Conservation (phyloP, 2,329 filamentous ascomycete genomes). For the Alternaria burnsii region DNA sequence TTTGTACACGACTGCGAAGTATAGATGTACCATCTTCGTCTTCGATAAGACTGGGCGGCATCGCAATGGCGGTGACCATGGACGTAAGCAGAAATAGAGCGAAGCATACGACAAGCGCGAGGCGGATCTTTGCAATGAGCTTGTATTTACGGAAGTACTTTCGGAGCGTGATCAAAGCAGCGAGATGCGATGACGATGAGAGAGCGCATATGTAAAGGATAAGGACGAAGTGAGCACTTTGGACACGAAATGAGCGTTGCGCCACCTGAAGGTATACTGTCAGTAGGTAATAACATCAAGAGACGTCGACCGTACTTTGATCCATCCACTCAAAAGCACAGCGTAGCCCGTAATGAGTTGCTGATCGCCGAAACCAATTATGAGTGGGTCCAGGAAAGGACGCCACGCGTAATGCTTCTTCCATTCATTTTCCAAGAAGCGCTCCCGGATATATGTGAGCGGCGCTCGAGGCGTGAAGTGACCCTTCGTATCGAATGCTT, state of each 20-base stretch:
- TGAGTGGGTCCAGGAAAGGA: constrained; percentile 42
- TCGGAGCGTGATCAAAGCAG: constrained; percentile 42
- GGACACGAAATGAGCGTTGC: constrained; percentile 36
- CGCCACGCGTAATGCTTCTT: constrained; percentile 43
- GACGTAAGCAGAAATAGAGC: constrained; percentile 37
- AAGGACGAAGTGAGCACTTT: constrained; percentile 43
- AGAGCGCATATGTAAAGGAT: constrained; percentile 44
- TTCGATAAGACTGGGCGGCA: constrained; percentile 19
- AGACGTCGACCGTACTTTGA: constrained; percentile 29
- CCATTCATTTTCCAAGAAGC: constrained; percentile 38
- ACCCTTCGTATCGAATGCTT: constrained; percentile 38
- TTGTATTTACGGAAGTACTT: constrained; percentile 43
- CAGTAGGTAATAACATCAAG: background rate
- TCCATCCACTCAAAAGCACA: constrained; percentile 43
- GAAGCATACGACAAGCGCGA: constrained; percentile 39
- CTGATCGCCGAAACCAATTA: constrained; percentile 44
- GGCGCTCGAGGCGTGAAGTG: constrained; percentile 32
- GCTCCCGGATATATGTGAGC: constrained; percentile 33
- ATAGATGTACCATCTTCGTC: constrained; percentile 8
- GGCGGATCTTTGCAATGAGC: constrained; percentile 39
- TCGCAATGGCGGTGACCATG: constrained; percentile 37
- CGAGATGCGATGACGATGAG: constrained; percentile 43
- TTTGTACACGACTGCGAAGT: constrained; percentile 26
- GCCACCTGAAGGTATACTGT: constrained; percentile 27
- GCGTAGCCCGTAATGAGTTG: constrained; percentile 45